A percentile compares a stretch with the other conserved stretches of the same genome.
Conservation (phyloP, 148 eudicot genomes). For the Rhododendron molle region DNA sequence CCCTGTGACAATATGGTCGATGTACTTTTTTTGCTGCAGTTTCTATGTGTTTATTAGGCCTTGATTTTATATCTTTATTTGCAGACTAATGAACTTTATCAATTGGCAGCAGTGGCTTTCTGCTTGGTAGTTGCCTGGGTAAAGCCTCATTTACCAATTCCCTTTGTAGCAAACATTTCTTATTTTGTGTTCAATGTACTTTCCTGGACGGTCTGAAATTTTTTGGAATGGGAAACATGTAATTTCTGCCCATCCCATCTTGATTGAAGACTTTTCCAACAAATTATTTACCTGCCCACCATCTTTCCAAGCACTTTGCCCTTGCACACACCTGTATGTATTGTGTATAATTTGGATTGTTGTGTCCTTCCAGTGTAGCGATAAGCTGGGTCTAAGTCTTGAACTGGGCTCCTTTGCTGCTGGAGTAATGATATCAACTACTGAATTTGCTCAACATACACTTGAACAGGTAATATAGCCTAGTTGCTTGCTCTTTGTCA, state of each 20-base stretch:
- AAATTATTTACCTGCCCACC: not conserved
- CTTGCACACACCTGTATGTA: not conserved
- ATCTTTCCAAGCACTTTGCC: not conserved
- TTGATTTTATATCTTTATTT: conserved; percentile 18
- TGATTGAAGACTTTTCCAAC: not conserved
- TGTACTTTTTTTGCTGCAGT: not conserved
- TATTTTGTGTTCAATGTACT: not conserved
- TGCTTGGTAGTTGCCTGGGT: conserved; percentile 99
- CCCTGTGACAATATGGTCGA: not conserved
- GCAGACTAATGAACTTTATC: conserved; percentile 99
- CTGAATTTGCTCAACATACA: conserved; percentile 96
- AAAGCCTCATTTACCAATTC: conserved; percentile 28
- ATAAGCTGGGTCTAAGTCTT: conserved; percentile 92
- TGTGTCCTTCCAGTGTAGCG: conserved; percentile 77
- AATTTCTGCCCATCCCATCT: not conserved
- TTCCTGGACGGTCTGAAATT: not conserved
- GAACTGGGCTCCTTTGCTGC: conserved; percentile 99
- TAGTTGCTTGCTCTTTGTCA: not conserved
- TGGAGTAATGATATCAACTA: conserved; percentile 98
- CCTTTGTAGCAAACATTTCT: not conserved
- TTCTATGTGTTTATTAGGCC: not conserved
- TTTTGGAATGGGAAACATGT: not conserved
- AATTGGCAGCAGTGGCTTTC: conserved; percentile 93
- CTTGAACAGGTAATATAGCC: conserved; percentile 76
- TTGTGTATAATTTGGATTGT: conserved; percentile 13